Evolutionary conservation across 2,329 filamentous ascomycete species (phyloP), one percentile per base, ranked within the genome.

Genomic region (Sphaceloma murrayae): DNA sequence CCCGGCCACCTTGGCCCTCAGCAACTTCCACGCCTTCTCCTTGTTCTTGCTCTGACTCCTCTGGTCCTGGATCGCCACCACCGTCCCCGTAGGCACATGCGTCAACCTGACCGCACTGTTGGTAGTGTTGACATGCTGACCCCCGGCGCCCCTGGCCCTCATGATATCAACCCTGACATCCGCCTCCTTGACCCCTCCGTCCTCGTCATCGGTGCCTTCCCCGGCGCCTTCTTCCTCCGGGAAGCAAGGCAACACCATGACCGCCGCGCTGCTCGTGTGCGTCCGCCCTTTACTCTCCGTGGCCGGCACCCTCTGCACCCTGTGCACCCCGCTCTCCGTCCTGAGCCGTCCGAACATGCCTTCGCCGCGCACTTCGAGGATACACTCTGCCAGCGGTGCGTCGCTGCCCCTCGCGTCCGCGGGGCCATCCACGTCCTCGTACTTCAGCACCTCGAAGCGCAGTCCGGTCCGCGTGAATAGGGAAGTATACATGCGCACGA

Each of bases 101-200:
- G 88, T 96, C 56, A 98, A 72, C 7, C 91, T 81, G 49, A 98
- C 85, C 3, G 91, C 91, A 21, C 86, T 94, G 67, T 98, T 91
- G 0, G 91, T 98, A 62, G 89, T 95, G 67, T 98, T 98, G 59
- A 98, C 91, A 64, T 98, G 91, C 67, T 98, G 91, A 1, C 91
- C 91, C 22, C 91, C 91, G 0, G 91, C 89, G 48, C 91, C 91
- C 34, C 85, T 72, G 0, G 91, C 87, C 11, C 88, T 76, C 88
- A 96, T 94, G 49, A 87, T 85, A 59, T 98, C 91, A 14, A 77
- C 70, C 42, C 74, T 74, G 17, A 98, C 86, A 48, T 98, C 89
- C 49, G 78, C 73, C 4, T 84, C 78, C 57, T 93, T 78, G 48
- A 98, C 73, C 66, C 88, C 94, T 66, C 94, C 95, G 59, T 95